phyloP scores from a whole-genome alignment of 1,284 basidiomycete species.

The Cutaneotrichosporon mucoides region DNA sequence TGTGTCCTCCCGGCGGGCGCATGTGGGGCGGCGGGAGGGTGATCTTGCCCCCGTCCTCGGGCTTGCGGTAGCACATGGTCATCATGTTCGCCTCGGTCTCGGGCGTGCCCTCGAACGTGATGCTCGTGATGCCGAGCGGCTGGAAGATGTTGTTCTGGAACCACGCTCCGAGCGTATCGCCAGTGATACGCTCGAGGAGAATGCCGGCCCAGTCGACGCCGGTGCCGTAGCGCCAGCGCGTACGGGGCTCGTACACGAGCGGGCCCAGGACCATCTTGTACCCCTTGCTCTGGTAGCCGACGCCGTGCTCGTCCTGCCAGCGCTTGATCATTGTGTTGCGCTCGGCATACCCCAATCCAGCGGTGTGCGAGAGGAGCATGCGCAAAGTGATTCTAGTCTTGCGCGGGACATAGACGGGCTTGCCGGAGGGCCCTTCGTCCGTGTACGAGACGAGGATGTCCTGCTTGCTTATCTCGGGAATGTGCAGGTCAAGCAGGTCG shows the following conservation, averaged over 20 bases:
- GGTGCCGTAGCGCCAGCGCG: conserved; percentile 14
- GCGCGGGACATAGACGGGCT: conserved; percentile 21
- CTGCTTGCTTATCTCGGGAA: conserved; percentile 33
- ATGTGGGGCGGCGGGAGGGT: background rate
- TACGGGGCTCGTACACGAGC: conserved; percentile 22
- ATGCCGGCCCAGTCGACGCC: conserved; percentile 20
- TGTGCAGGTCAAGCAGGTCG: conserved; percentile 24
- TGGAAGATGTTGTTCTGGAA: conserved; percentile 36
- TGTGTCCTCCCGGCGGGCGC: conserved; percentile 1
- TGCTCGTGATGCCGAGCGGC: conserved; percentile 30
- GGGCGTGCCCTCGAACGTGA: conserved; percentile 31
- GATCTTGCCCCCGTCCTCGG: background rate
- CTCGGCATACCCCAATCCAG: conserved; percentile 12
- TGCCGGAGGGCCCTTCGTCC: conserved; percentile 14
- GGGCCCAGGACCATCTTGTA: conserved; percentile 14
- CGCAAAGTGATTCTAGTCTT: conserved; percentile 34
- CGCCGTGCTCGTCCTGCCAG: conserved; percentile 3
- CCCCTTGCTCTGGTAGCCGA: background rate
- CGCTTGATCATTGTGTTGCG: conserved; percentile 2
- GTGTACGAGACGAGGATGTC: conserved; percentile 31
- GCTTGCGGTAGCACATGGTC: conserved; percentile 8
- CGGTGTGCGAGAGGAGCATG: conserved; percentile 36
- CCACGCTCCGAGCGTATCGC: conserved; percentile 11
- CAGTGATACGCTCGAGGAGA: conserved; percentile 16
- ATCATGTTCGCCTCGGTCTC: conserved; percentile 17